Evolutionary conservation across 768 basidiomycete species (phyloP).

Genomic region (Cystobasidium ongulense): DNA sequence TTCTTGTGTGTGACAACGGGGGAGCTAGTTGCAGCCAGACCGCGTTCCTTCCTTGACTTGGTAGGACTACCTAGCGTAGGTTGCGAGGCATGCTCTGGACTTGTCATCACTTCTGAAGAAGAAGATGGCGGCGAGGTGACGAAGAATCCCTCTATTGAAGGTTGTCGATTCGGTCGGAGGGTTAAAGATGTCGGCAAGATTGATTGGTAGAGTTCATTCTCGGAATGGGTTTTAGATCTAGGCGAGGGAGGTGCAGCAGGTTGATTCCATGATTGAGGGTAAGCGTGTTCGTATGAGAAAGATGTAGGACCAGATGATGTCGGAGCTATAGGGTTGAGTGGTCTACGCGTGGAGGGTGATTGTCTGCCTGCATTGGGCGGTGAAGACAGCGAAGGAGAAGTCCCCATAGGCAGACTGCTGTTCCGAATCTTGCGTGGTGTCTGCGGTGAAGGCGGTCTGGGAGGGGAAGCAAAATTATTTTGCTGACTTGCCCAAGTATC

Average conservation of each 20-base stretch:
- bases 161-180: background rate
- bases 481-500: background rate
- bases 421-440: background rate
- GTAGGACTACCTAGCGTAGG: background rate
- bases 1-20: background rate
- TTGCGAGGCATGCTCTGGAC: background rate
- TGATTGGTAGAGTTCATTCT: background rate
- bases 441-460: background rate
- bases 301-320: background rate
- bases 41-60: background rate
- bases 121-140: background rate
- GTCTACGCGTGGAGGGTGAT: background rate
- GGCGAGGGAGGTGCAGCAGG: background rate
- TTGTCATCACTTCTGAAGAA: background rate
- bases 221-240: background rate
- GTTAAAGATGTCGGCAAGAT: background rate
- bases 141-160: background rate
- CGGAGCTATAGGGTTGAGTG: background rate
- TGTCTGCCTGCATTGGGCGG: background rate
- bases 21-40: background rate
- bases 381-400: background rate
- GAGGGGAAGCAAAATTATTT: background rate
- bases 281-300: background rate
- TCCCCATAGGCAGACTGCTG: background rate
- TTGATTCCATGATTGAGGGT: background rate